phyloP scores from a whole-genome alignment of 2,329 filamentous ascomycete species.

The Xylaria sp. region DNA sequence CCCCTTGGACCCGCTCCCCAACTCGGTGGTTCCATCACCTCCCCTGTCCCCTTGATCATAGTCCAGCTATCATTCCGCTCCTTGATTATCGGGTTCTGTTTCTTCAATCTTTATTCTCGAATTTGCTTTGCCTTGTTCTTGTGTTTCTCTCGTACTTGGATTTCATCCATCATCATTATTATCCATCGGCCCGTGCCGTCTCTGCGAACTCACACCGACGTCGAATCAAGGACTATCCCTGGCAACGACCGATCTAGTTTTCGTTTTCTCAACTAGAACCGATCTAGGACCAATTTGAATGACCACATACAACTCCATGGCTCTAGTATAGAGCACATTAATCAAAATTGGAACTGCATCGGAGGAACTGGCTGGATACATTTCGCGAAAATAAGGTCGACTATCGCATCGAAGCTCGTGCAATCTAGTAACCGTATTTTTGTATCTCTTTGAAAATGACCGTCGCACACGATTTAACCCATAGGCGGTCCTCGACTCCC shows the following conservation, averaged over 20 bases:
- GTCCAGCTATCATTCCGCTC: conserved; percentile 47
- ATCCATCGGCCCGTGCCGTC: conserved; percentile 31
- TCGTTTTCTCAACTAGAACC: conserved; percentile 33
- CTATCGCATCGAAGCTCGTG: conserved; percentile 22
- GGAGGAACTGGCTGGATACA: conserved; percentile 45
- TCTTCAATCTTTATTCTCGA: conserved; percentile 39
- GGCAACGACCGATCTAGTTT: conserved; percentile 20
- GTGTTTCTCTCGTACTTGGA: conserved; percentile 35
- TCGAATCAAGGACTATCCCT: conserved; percentile 32
- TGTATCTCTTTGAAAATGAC: conserved; percentile 70
- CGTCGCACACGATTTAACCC: conserved; percentile 77
- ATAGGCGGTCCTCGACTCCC: conserved; percentile 71
- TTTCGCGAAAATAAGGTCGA: conserved; percentile 32
- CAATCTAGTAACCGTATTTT: conserved; percentile 24
- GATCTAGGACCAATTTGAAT: conserved; percentile 50
- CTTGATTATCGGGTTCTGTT: conserved; percentile 38
- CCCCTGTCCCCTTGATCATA: conserved; percentile 49
- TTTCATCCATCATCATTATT: conserved; percentile 11
- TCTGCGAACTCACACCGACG: conserved; percentile 36
- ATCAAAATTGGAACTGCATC: conserved; percentile 42
- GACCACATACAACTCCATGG: conserved; percentile 50
- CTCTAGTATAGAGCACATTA: conserved; percentile 54
- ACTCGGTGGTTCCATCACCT: conserved; percentile 50
- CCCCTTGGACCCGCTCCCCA: conserved; percentile 51
- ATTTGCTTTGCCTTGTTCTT: conserved; percentile 28